Evolutionary conservation across 2,329 filamentous ascomycete genomes (phyloP), one percentile per base, ranked within the genome.

Genomic region (Dichotomopilus funicola): DNA sequence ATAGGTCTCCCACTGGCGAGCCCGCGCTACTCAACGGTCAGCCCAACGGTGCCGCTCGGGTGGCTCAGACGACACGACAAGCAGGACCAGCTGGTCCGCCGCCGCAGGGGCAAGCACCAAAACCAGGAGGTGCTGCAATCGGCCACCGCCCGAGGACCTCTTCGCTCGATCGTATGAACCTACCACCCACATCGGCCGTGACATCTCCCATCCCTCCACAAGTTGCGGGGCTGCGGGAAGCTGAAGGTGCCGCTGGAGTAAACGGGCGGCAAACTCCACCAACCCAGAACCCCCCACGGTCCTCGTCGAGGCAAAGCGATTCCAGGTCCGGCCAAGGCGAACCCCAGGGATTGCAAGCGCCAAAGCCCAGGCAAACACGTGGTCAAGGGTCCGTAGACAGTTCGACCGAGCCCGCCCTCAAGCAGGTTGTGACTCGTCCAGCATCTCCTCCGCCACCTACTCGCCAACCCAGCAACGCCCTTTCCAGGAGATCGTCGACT

Each of bases 361-460:
- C 19, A 27, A 27, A 27, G 33, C 55, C 64, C 9, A 78, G 81
- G 44, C 80, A 81, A 60, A 76, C 77, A 44, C 78, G 82, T 13
- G 76, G 79, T 38, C 85, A 86, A 65, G 78, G 79, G 34, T 87
- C 87, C 0, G 74, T 88, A 10, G 89, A 94, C 61, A 88, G 81
- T 63, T 80, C 78, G 2, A 79, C 79, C 33, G 86, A 89, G 60
- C 75, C 78, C 4, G 69, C 72, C 1, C 67, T 81, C 37, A 75
- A 74, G 63, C 73, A 68, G 56, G 68, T 64, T 62, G 56, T 57
- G n/a, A 51, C 64, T 40, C 75, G 81, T 6, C 75, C 80, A 12
- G 70, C 78, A 4, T 86, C 83, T 7, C 82, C 82, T 2, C 81
- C 82, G 3, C 78, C 81, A 1, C 80, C 82, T 1, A 73, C 73